Percentiles rank a stretch among this genome's conserved stretches.
These are phyloP conservation scores for Lepraria neglecta DNA, from an alignment of 495 filamentous ascomycete species.

Conservation along the genomic window DNA sequence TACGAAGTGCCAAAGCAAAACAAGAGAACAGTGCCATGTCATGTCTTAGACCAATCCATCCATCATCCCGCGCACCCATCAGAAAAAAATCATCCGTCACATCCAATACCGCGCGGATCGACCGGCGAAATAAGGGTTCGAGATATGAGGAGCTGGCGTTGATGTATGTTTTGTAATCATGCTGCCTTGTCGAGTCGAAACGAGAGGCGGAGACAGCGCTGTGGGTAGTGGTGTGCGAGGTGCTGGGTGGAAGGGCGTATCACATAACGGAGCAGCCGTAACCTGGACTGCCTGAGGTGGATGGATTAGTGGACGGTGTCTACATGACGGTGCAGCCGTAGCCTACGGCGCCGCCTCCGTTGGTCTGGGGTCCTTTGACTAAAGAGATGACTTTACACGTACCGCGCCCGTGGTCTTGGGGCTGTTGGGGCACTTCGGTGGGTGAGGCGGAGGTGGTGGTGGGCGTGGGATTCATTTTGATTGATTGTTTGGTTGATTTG, in stretches of 20 bases:
- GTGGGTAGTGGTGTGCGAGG: background rate
- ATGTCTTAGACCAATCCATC: too few relatives aligned
- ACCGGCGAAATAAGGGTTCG: too few relatives aligned
- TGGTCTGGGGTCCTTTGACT: background rate
- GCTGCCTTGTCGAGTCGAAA: too few relatives aligned
- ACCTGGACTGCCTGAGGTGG: too few relatives aligned
- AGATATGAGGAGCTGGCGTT: background rate
- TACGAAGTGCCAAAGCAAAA: too few relatives aligned
- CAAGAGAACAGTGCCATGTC: too few relatives aligned
- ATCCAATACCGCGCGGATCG: too few relatives aligned
- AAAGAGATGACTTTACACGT: background rate
- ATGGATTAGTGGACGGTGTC: too few relatives aligned
- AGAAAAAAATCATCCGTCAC: too few relatives aligned
- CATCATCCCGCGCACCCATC: too few relatives aligned
- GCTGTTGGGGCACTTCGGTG: conserved; percentile 10
- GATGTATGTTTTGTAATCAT: background rate
- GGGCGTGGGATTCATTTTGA: conserved; percentile 1
- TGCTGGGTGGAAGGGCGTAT: too few relatives aligned
- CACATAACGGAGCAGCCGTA: too few relatives aligned
- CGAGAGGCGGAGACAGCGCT: background rate
- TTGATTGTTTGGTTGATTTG: background rate
- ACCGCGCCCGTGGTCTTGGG: conserved; percentile 13
- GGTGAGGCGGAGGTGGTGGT: conserved; percentile 8
- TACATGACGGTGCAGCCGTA: conserved; percentile 24
- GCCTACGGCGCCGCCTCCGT: conserved; percentile 4